A percentile compares a stretch with the other conserved stretches of the same genome.
Conservation (phyloP, 202 grass and related monocot genomes). For the Setaria viridis region DNA sequence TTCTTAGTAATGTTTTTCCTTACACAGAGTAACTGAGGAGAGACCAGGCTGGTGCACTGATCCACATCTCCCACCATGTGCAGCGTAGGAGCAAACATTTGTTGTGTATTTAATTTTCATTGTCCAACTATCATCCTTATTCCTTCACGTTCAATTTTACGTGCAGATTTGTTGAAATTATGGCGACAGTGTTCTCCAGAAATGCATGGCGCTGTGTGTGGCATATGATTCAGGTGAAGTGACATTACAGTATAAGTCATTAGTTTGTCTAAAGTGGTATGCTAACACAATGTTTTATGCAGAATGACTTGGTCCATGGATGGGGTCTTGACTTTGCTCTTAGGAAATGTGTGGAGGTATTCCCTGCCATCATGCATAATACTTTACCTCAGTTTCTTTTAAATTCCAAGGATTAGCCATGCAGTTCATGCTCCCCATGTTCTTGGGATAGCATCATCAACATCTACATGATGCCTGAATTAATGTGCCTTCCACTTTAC, state of each 20-base stretch:
- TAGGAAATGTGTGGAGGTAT: conserved; percentile 96
- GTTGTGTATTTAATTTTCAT: conserved; percentile 25
- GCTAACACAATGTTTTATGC: conserved; percentile 44
- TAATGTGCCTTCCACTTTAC: not conserved
- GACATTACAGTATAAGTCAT: conserved; percentile 1
- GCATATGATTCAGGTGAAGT: conserved; percentile 95
- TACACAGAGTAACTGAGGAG: conserved; percentile 88
- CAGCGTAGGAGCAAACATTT: conserved; percentile 73
- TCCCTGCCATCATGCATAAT: not conserved
- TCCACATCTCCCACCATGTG: conserved; percentile 94
- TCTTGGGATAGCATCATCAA: conserved; percentile 1
- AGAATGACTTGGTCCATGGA: conserved; percentile 97
- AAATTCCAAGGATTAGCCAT: conserved; percentile 22
- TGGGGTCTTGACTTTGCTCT: conserved; percentile 98
- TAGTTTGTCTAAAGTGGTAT: conserved; percentile 31
- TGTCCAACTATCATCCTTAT: conserved; percentile 20
- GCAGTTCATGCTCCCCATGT: not conserved
- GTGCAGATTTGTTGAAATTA: conserved; percentile 96
- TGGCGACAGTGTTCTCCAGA: conserved; percentile 95
- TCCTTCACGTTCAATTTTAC: conserved; percentile 28
- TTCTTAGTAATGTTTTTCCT: conserved; percentile 42
- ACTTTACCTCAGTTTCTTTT: not conserved
- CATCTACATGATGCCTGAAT: conserved; percentile 9
- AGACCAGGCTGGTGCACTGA: conserved; percentile 97
- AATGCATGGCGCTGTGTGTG: conserved; percentile 98